Percentiles rank a stretch among this genome's conserved stretches.
phyloP scores from a whole-genome alignment of 1,284 basidiomycete species.

The Tranzscheliella williamsii region DNA sequence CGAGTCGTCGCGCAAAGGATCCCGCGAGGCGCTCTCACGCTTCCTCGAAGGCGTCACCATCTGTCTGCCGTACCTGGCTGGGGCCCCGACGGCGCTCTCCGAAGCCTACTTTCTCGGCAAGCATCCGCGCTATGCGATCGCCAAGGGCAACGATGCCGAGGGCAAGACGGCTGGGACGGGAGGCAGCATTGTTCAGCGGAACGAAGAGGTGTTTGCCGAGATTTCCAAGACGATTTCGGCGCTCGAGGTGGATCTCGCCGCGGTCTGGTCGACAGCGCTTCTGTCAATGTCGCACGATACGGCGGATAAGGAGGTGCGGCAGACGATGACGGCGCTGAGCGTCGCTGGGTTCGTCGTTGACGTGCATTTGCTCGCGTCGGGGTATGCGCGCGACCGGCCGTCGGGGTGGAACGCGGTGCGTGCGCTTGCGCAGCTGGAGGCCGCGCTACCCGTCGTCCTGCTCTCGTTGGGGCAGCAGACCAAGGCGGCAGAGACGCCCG shows the following conservation, averaged over 20 bases:
- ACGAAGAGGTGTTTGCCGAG: constrained; percentile 28
- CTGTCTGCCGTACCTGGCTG: constrained; percentile 22
- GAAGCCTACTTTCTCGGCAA: constrained; percentile 17
- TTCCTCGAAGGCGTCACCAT: constrained; percentile 30
- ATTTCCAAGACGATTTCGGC: constrained; percentile 28
- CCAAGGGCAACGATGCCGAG: background rate
- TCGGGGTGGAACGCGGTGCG: constrained; percentile 24
- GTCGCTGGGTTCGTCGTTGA: constrained; percentile 27
- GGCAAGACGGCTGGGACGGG: background rate
- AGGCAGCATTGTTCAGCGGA: constrained; percentile 13
- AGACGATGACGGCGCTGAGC: constrained; percentile 17
- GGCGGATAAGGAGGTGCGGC: constrained; percentile 15
- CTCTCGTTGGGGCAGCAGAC: constrained; percentile 25
- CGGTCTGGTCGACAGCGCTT: constrained; percentile 22
- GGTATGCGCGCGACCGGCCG: constrained; percentile 19
- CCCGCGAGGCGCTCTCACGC: constrained; percentile 17
- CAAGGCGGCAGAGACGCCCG: constrained; percentile 20
- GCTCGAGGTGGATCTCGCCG: constrained; percentile 23
- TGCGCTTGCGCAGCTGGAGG: constrained; percentile 21
- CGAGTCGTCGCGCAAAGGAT: constrained; percentile 12
- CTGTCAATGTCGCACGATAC: constrained; percentile 16
- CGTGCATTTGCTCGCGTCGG: constrained; percentile 24
- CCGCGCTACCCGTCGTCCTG: constrained; percentile 25
- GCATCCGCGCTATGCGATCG: constrained; percentile 16
- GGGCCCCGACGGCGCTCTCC: constrained; percentile 10